phyloP scores from a whole-genome alignment of 1,139 yeast species.

The Yamadazyma dushanensis region DNA sequence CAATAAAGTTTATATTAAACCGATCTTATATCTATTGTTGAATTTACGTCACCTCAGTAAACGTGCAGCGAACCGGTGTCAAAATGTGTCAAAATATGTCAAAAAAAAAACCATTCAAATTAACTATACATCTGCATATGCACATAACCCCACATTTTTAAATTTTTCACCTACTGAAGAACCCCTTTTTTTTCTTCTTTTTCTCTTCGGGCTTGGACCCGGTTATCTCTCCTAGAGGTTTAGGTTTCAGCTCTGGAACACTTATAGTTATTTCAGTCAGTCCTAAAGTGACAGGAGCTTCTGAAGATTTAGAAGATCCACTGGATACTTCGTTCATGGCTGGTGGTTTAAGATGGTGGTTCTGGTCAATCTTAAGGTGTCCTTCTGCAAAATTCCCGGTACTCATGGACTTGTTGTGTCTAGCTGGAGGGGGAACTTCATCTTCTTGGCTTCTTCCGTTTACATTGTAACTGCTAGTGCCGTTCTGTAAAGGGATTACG shows the following conservation, averaged over 20 bases:
- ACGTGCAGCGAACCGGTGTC: too few species aligned
- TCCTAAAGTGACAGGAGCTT: slow-evolving; percentile 27
- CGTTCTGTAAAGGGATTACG: slow-evolving; percentile 12
- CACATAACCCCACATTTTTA: too few species aligned
- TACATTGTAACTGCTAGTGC: not conserved
- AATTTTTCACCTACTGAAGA: too few species aligned
- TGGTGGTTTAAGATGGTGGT: slow-evolving; percentile 27
- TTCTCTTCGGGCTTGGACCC: slow-evolving; percentile 18
- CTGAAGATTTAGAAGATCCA: slow-evolving; percentile 28
- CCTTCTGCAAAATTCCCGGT: slow-evolving; percentile 13
- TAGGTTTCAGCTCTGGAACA: slow-evolving; percentile 18
- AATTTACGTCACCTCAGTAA: too few species aligned
- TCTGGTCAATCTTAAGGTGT: slow-evolving; percentile 8
- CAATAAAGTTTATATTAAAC: too few species aligned
- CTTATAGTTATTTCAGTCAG: slow-evolving; percentile 18
- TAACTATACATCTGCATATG: too few species aligned
- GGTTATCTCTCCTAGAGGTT: slow-evolving; percentile 39
- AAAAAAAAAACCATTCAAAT: too few species aligned
- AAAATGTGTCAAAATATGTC: too few species aligned
- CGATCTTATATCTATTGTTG: too few species aligned
- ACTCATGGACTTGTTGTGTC: slow-evolving; percentile 14
- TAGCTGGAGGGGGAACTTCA: slow-evolving; percentile 5
- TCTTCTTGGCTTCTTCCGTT: not conserved
- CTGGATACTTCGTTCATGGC: slow-evolving; percentile 25
- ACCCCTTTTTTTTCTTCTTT: slow-evolving; percentile 37